Percentiles rank a stretch among this genome's conserved stretches.
Evolutionary conservation across 139 green algal species (phyloP).

Genomic region (Coelastrella sp.): DNA sequence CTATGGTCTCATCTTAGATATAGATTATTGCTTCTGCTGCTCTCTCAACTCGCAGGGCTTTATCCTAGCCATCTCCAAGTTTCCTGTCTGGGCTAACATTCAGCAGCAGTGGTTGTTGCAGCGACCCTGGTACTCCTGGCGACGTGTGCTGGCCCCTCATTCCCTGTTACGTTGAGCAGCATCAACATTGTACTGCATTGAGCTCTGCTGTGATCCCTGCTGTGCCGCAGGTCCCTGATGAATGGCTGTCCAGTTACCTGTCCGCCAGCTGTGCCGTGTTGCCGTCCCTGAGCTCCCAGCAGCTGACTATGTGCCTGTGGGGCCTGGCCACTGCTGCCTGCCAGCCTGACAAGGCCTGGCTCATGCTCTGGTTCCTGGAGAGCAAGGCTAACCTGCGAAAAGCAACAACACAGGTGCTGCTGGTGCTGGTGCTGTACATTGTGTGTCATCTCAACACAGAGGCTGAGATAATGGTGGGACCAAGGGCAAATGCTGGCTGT

Average conservation of each 20-base stretch:
- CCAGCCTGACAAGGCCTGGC: conserved; percentile 43
- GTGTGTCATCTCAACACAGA: background rate
- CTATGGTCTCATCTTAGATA: too few relatives aligned
- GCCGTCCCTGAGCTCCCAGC: background rate
- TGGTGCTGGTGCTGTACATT: background rate
- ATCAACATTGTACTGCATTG: background rate
- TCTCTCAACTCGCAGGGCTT: too few relatives aligned
- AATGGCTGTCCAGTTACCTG: conserved; percentile 20
- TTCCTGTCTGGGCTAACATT: too few relatives aligned
- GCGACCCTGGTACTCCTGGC: too few relatives aligned
- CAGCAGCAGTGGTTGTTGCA: too few relatives aligned
- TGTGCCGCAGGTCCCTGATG: background rate
- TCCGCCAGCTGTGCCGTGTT: conserved; percentile 12
- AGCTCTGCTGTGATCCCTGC: background rate
- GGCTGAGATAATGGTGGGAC: background rate
- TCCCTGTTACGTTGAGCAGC: background rate
- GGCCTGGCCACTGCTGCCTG: background rate
- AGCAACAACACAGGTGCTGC: conserved; percentile 25
- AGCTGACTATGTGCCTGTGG: conserved; percentile 45
- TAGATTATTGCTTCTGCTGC: too few relatives aligned
- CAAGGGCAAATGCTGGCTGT: background rate
- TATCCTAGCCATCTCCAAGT: too few relatives aligned
- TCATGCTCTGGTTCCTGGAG: conserved; percentile 47
- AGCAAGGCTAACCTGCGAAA: background rate
- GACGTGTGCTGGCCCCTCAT: too few relatives aligned